Evolutionary conservation across 352 stramenopile species (phyloP).

Genomic region (Pythium dissotocum): DNA sequence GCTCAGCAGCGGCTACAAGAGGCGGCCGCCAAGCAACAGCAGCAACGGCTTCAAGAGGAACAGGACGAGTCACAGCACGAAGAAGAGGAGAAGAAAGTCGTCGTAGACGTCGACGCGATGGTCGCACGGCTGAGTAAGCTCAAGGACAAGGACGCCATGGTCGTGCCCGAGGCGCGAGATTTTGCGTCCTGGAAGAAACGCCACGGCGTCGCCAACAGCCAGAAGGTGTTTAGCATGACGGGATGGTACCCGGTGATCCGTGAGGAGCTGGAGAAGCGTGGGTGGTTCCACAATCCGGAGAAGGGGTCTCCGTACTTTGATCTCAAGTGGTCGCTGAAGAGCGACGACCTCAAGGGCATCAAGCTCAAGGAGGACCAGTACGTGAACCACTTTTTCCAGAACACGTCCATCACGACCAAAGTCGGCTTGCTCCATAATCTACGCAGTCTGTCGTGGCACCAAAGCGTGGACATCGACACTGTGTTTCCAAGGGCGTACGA

Average conservation of each 20-base stretch:
- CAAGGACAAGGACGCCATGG: slow-evolving; percentile 63
- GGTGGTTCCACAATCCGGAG: slow-evolving; percentile 90
- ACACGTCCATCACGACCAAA: slow-evolving; percentile 92
- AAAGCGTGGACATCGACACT: slow-evolving; percentile 71
- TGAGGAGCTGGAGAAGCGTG: slow-evolving; percentile 83
- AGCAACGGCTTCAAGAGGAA: slow-evolving; percentile 35
- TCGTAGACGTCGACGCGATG: slow-evolving; percentile 65
- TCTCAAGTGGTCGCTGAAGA: slow-evolving; percentile 92
- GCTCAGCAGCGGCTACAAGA: slow-evolving; percentile 58
- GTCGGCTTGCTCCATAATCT: slow-evolving; percentile 88
- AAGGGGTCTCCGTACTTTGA: slow-evolving; percentile 87
- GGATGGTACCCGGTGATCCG: slow-evolving; percentile 92
- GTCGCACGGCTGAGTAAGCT: slow-evolving; percentile 74
- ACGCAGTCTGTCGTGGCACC: slow-evolving; percentile 75
- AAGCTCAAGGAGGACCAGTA: slow-evolving; percentile 87
- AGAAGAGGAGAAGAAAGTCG: slow-evolving; percentile 33
- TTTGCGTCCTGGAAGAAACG: slow-evolving; percentile 91
- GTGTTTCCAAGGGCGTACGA: slow-evolving; percentile 92
- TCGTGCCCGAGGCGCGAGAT: slow-evolving; percentile 73
- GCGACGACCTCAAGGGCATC: slow-evolving; percentile 73
- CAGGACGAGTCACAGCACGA: slow-evolving; percentile 40
- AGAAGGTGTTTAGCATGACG: slow-evolving; percentile 91
- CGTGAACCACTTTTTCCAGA: slow-evolving; percentile 92
- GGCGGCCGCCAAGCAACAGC: slow-evolving; percentile 34
- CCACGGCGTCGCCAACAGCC: slow-evolving; percentile 64